Evolutionary conservation across 2,329 filamentous ascomycete genomes (phyloP), one percentile per base, ranked within the genome.

Genomic region (Epichloe sibirici): DNA sequence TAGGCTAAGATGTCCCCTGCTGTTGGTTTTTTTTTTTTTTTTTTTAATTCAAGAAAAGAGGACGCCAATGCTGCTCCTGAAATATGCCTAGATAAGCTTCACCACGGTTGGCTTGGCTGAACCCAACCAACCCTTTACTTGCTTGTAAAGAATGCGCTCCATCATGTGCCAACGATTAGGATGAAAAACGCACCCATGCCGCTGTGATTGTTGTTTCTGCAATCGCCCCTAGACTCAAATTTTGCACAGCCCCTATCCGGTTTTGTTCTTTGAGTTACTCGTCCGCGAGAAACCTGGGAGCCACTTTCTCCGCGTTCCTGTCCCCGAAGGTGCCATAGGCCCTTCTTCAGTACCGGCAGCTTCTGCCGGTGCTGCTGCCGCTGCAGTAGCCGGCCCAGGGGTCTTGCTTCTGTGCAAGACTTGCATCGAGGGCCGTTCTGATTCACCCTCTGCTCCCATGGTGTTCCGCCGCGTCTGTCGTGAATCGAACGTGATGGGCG

Each of bases 401-500:
- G 51, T 42, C 52, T 55, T 55, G 42, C 53, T 53, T 5, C 48
- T 44, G n/a, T 31, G 35, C 2, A 45, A 15, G 4, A 55, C 56
- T n/a, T 57, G 53, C 47, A 52, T 56, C 11, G 46, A 28, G 4
- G 58, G 53, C 31, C 58, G 50, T 21, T 62, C 59, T n/a, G 59
- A 50, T 35, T 49, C 56, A 5, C 45, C 48, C 35, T 53, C 57
- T 8, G 55, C 53, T 17, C 63, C 63, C 1, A 57, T 48, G 4
- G 65, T 64, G 48, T 59, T 56, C 6, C 63, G 57, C 23, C 66
- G 60, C 25, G 53, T 56, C 4, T 67, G 64, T 5, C 67, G 66
- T 23, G 62, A 66, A 49, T 73, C 75, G 15, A 77, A 69, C 67
- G 74, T 64, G 49, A 81, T 81, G 2, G 78, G 78, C 4, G 78